phyloP scores from a whole-genome alignment of 2,329 filamentous ascomycete species.

The Cladorrhinum sp. region DNA sequence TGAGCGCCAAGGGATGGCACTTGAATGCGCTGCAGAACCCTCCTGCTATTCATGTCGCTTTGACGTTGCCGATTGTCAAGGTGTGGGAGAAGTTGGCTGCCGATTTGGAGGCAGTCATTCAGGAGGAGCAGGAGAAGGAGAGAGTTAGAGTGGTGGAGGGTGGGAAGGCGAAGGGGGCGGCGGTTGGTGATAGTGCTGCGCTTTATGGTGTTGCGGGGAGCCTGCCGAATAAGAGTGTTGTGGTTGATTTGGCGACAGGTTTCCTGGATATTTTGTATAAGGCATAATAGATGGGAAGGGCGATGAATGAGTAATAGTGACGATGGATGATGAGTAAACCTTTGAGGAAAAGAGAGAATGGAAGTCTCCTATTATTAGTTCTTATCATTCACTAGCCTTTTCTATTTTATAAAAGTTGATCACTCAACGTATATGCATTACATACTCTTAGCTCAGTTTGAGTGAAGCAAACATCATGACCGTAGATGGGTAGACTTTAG shows the following conservation, averaged over 20 bases:
- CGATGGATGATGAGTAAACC: not conserved
- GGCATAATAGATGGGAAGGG: slow-evolving; percentile 14
- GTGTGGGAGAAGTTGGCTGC: slow-evolving; percentile 75
- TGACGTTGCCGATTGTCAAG: slow-evolving; percentile 80
- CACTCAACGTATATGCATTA: no score
- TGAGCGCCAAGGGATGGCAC: slow-evolving; percentile 86
- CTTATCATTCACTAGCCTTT: not conserved
- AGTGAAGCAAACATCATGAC: no score
- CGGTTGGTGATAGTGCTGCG: slow-evolving; percentile 76
- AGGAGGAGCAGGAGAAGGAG: slow-evolving; percentile 78
- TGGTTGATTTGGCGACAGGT: slow-evolving; percentile 82
- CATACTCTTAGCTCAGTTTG: no score
- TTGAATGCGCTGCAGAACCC: slow-evolving; percentile 91
- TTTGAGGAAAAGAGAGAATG: not conserved
- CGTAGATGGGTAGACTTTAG: no score
- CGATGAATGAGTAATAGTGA: not conserved
- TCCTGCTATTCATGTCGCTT: slow-evolving; percentile 88
- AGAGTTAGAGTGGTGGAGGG: slow-evolving; percentile 68
- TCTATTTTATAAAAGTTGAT: no score
- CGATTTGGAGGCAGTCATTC: slow-evolving; percentile 66
- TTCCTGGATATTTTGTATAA: slow-evolving; percentile 57
- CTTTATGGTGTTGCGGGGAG: slow-evolving; percentile 94
- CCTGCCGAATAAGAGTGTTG: slow-evolving; percentile 91
- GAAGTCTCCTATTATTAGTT: not conserved
- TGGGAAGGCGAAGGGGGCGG: slow-evolving; percentile 62